These are phyloP conservation scores for Fragilariopsis cylindrus DNA, from an alignment of 108 stramenopile species.

Conservation along the genomic window DNA sequence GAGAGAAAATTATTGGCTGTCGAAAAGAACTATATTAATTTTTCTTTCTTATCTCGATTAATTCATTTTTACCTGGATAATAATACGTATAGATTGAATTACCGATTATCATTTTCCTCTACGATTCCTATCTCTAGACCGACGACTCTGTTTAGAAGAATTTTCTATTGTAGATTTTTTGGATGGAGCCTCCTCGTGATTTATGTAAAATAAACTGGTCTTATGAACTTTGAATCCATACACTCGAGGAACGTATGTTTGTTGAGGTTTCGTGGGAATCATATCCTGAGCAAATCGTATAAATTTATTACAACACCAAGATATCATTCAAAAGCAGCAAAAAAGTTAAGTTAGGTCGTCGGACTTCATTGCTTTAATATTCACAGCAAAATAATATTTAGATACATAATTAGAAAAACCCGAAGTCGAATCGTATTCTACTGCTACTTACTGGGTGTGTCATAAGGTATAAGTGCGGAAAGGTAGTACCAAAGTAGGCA, in stretches of 20 bases:
- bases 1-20: too few species aligned
- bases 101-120: conserved; percentile 13
- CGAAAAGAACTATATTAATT: too few species aligned
- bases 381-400: too few species aligned
- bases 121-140: conserved; percentile 13
- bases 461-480: conserved; percentile 97
- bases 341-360: too few species aligned
- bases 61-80: too few species aligned
- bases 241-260: conserved; percentile 89
- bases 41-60: too few species aligned
- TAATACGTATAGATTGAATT: not conserved
- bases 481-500: conserved; percentile 98
- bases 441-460: conserved; percentile 85
- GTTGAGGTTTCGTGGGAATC: conserved; percentile 76
- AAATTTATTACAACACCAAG: too few species aligned
- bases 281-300: conserved; percentile 56
- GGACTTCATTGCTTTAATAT: too few species aligned
- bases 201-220: conserved; percentile 75
- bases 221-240: conserved; percentile 96
- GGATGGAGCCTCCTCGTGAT: conserved; percentile 59
- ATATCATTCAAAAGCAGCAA: too few species aligned
- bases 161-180: conserved; percentile 26
- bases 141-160: conserved; percentile 18
- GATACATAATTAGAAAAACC: conserved; percentile 1
- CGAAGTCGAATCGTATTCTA: not conserved